These are phyloP conservation scores for Parasitella parasitica DNA, from an alignment of 371 early-diverging fungal genomes.

Conservation along the genomic window DNA sequence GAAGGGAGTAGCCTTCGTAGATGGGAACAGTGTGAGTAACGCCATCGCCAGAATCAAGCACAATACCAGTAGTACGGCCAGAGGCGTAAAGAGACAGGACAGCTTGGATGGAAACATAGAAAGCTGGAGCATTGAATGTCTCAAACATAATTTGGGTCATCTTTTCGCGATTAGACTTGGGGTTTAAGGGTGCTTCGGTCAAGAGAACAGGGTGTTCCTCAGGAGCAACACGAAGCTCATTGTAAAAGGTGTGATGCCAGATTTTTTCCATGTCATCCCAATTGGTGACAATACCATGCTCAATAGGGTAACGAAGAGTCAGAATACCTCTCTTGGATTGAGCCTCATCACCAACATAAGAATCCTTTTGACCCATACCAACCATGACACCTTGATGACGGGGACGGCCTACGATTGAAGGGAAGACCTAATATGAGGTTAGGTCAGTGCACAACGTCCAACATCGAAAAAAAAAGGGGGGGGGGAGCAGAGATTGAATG, in stretches of 20 bases:
- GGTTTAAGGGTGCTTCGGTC: conserved; percentile 99
- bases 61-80: conserved; percentile 99
- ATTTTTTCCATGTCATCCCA: conserved; percentile 99
- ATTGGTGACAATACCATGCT: conserved; percentile 99
- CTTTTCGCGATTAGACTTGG: conserved; percentile 99
- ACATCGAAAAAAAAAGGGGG: neutral
- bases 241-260: conserved; percentile 99
- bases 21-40: conserved; percentile 99
- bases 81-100: conserved; percentile 97
- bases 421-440: conserved; percentile 78
- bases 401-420: conserved; percentile 99
- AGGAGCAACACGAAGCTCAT: conserved; percentile 77
- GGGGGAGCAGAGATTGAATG: neutral
- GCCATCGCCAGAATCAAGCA: conserved; percentile 99
- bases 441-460: neutral
- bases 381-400: conserved; percentile 99
- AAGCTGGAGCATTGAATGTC: conserved; percentile 98
- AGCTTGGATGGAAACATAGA: conserved; percentile 99
- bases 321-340: conserved; percentile 99
- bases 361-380: conserved; percentile 99
- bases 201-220: conserved; percentile 99
- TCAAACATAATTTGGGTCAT: conserved; percentile 99
- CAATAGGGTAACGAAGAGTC: conserved; percentile 99
- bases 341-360: conserved; percentile 99
- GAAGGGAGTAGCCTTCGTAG: conserved; percentile 99